These are phyloP conservation scores for Metschnikowia gelsemii DNA, from an alignment of 805 yeast genomes.

Conservation along the genomic window DNA sequence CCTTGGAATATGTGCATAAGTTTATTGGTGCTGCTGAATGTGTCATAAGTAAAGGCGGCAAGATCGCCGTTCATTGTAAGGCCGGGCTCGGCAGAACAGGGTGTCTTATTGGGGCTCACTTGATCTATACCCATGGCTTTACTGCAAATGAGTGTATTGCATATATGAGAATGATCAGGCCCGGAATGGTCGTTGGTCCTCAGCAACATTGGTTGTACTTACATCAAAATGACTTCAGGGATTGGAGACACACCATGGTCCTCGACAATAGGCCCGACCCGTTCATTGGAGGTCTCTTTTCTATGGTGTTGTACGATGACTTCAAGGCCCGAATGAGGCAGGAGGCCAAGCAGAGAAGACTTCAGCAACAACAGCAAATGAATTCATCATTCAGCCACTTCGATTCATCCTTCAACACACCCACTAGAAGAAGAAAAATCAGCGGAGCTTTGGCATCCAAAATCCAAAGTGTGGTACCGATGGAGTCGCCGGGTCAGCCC, in stretches of 20 bases:
- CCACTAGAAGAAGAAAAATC: slow-evolving; percentile 65
- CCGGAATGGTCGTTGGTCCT: slow-evolving; percentile 99
- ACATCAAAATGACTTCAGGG: slow-evolving; percentile 93
- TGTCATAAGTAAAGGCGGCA: slow-evolving; percentile 79
- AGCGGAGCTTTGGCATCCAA: slow-evolving; percentile 68
- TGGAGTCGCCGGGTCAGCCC: slow-evolving; percentile 96
- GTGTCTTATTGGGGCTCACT: slow-evolving; percentile 94
- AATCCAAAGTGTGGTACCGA: slow-evolving; percentile 78
- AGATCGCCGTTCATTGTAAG: slow-evolving; percentile 98
- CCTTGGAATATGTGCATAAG: slow-evolving; percentile 86
- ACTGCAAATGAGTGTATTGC: slow-evolving; percentile 97
- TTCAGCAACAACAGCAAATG: slow-evolving; percentile 30
- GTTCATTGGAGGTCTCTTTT: slow-evolving; percentile 63
- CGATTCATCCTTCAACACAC: slow-evolving; percentile 63
- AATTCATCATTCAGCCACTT: slow-evolving; percentile 32
- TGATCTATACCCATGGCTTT: slow-evolving; percentile 93
- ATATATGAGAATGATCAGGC: slow-evolving; percentile 92
- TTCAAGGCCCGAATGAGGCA: slow-evolving; percentile 53
- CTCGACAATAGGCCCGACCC: slow-evolving; percentile 66
- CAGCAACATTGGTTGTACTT: slow-evolving; percentile 98
- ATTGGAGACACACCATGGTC: slow-evolving; percentile 92
- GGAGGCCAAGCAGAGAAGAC: slow-evolving; percentile 41
- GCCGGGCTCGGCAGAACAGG: slow-evolving; percentile 99
- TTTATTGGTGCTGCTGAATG: slow-evolving; percentile 95
- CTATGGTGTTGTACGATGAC: slow-evolving; percentile 62